Conservation (phyloP, 192 early-diverging fungal genomes). For the Geosiphon pyriformis region DNA sequence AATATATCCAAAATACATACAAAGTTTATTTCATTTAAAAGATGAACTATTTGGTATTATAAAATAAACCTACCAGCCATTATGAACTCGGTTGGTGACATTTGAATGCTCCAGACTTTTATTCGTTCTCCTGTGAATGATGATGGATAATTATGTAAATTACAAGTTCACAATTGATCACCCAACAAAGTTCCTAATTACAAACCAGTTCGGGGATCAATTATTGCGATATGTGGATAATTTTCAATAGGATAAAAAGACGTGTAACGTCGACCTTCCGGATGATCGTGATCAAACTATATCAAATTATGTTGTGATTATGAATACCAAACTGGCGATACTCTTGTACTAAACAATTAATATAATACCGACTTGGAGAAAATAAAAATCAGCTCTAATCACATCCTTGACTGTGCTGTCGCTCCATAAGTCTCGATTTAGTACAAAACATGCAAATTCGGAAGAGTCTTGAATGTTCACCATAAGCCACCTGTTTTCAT, state of each 20-base stretch:
- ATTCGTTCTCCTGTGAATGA: constrained; percentile 64
- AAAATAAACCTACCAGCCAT: constrained; percentile 50
- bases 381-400: constrained; percentile 75
- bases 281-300: constrained; percentile 41
- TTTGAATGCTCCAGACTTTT: constrained; percentile 56
- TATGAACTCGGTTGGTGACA: constrained; percentile 62
- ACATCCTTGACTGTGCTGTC: constrained; percentile 68
- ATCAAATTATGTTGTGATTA: neutral
- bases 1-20: neutral
- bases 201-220: constrained; percentile 83
- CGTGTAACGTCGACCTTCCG: constrained; percentile 66
- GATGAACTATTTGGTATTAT: neutral
- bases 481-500: constrained; percentile 73
- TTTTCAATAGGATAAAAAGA: constrained; percentile 64
- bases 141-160: neutral
- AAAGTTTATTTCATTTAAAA: neutral
- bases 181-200: neutral
- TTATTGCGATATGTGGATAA: constrained; percentile 82
- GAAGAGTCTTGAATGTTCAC: constrained; percentile 79
- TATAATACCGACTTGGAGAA: constrained; percentile 61
- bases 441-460: constrained; percentile 80
- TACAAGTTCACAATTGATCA: neutral
- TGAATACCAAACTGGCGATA: neutral
- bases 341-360: neutral
- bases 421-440: constrained; percentile 96